Base-by-base conservation (phyloP, 306 rosid genomes). In the Carpinus viminea region DNA sequence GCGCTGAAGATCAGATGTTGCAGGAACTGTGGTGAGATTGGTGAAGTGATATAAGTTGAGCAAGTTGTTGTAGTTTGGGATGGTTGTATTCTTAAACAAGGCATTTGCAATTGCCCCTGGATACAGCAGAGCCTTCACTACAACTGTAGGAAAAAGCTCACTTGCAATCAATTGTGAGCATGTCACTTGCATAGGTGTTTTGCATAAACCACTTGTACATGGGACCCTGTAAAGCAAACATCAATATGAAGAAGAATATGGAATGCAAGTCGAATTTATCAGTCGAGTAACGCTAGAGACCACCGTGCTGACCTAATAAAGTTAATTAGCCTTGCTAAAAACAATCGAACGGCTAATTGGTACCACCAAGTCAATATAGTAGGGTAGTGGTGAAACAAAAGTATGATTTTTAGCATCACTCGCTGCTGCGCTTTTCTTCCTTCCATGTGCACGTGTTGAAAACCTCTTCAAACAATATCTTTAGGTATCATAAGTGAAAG, bases 101-200 rank as follows among this genome's bases (percentile, higher is more conserved):
- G 89, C 94, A 56, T 87, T 83, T 12, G 89, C 89, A 75, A 89
- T 34, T 68, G 94, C 91, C 50, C 94, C 96, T 3, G 97, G 98
- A 85, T 90, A 92, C 51, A 92, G 87, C 26, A 94, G 85, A 51
- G 84, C 74, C 87, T 92, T 85, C 77, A 89, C 96, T 26, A 80
- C 76, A 72, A 66, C 48, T 64, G 16, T 45, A 31, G 95, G 98
- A 75, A 89, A 65, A 1, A 85, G 48, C 43, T 92, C 86, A 78
- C 84, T 83, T 61, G 89, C 88, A 76, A 91, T 74, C 73, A 94
- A 79, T 68, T 89, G 97, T 24, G 96, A 89, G 56, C 85, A 83
- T 84, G 97, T 87, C 82, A 94, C 81, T 78, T 89, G 97, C 31
- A 92, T 47, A 57, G 97, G 97, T 65, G 95, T 79, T 80, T 69